Conservation (phyloP, 2,329 filamentous ascomycete genomes). For the Fusarium fujikuroi region DNA sequence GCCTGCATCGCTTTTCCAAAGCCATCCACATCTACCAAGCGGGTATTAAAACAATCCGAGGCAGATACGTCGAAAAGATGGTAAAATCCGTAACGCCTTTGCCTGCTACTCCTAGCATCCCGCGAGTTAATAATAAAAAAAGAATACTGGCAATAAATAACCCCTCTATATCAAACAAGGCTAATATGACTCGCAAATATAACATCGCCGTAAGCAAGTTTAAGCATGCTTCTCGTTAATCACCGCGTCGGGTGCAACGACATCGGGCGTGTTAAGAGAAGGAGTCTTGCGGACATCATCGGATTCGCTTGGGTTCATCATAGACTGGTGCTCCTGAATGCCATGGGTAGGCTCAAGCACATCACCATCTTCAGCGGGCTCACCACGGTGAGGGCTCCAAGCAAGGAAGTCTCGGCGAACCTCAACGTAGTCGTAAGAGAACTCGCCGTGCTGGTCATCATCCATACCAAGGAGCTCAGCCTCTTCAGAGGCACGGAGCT, state of each 20-base stretch:
- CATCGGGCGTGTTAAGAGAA: constrained; percentile 31
- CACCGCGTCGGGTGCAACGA: constrained; percentile 13
- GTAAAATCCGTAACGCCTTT: constrained; percentile 40
- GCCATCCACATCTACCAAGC: constrained; percentile 36
- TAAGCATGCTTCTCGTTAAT: constrained; percentile 29
- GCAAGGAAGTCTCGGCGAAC: constrained; percentile 88
- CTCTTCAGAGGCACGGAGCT: constrained; percentile 82
- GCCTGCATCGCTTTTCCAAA: constrained; percentile 39
- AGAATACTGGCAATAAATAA: constrained; percentile 6
- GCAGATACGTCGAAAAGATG: constrained; percentile 14
- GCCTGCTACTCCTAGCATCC: constrained; percentile 41
- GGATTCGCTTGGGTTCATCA: constrained; percentile 49
- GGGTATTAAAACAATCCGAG: constrained; percentile 39
- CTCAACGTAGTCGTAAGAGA: constrained; percentile 91
- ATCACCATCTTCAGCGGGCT: constrained; percentile 69
- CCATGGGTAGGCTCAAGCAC: constrained; percentile 75
- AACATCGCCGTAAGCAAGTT: background rate
- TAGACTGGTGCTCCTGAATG: constrained; percentile 70
- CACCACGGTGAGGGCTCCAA: constrained; percentile 80
- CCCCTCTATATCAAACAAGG: constrained; percentile 35
- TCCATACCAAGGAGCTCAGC: constrained; percentile 90
- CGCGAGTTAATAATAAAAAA: constrained; percentile 1
- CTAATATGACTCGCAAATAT: constrained; percentile 29
- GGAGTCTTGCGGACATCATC: constrained; percentile 42
- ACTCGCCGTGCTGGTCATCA: constrained; percentile 89